Conservation (phyloP, 2,329 filamentous ascomycete genomes). For the Polytolypa hystricis region DNA sequence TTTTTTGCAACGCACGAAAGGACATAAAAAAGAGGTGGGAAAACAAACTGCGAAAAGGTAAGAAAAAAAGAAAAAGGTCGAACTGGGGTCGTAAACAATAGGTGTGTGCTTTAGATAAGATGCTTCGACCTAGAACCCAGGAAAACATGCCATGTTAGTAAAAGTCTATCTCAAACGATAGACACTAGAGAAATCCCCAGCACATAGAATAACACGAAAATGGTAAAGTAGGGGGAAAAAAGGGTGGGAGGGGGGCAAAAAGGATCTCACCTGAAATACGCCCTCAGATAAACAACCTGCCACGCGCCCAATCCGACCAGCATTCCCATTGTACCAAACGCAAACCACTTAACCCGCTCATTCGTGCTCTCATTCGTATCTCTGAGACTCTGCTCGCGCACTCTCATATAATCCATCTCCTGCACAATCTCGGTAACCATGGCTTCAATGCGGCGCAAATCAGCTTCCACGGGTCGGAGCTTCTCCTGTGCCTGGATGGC, state of each 20-base stretch:
- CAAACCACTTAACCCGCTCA: slow-evolving; percentile 97
- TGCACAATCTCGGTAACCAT: slow-evolving; percentile 74
- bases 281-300: slow-evolving; percentile 95
- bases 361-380: slow-evolving; percentile 99
- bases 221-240: slow-evolving; percentile 10
- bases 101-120: slow-evolving; percentile 48
- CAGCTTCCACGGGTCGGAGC: slow-evolving; percentile 91
- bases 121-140: slow-evolving; percentile 52
- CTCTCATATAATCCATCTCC: slow-evolving; percentile 93
- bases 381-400: slow-evolving; percentile 83
- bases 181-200: slow-evolving; percentile 1
- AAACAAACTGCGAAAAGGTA: neutral
- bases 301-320: slow-evolving; percentile 80
- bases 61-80: slow-evolving; percentile 4
- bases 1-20: too few relatives aligned
- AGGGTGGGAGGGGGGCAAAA: neutral
- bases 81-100: too few relatives aligned
- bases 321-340: slow-evolving; percentile 84
- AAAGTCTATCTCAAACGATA: slow-evolving; percentile 2
- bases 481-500: slow-evolving; percentile 94
- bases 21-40: too few relatives aligned
- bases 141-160: slow-evolving; percentile 1
- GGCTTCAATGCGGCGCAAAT: slow-evolving; percentile 86
- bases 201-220: slow-evolving; percentile 3
- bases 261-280: slow-evolving; percentile 83